Base-by-base conservation (phyloP, 225 moss, liverwort and hornwort species). In the Takakia lepidozioides region DNA sequence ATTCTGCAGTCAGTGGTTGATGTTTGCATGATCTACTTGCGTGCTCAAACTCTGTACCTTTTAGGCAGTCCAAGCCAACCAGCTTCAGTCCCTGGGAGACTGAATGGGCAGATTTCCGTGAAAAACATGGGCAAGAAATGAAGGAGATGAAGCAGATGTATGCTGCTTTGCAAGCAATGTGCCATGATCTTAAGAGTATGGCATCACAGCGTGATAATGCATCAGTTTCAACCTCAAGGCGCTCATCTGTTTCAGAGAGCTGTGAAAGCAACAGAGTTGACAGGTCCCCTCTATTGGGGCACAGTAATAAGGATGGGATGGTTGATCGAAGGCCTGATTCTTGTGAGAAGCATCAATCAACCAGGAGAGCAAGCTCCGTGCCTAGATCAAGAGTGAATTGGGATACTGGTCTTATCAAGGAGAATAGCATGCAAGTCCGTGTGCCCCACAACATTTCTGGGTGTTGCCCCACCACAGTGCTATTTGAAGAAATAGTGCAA, bases 61-160 rank as follows among this genome's bases (percentile, higher is more conserved):
- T 7, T 60, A 79, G 79, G 52, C 70, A 73, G 27, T 53, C 65
- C 16, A 79, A 74, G 37, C 65, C 79, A 74, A 3, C 59, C 66
- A 1, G 22, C 59, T 4, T 37, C 78, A 23, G 8, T 3, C 74
- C 79, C 29, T 60, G 73, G 27, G 63, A 74, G 53, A 70, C 66
- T 53, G 70, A 74, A 35, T 79, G 79, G 79, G 73, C 79, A 8
- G 74, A 62, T 51, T 79, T 79, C 41, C 70, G 79, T 43, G 79
- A 79, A 46, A 73, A 79, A 17, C 79, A 79, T 57, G 69, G 70
- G 52, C 79, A 79, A 43, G 79, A 79, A 26, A 74, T 79, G 79
- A 79, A 64, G 48, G 79, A 79, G 74, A 79, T 79, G 79, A 79
- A 74, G 54, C 63, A 79, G 50, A 79, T 79, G 79, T 79, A 79